These are phyloP conservation scores for Fistulifera solaris DNA, from an alignment of 108 stramenopile species.

Conservation along the genomic window DNA sequence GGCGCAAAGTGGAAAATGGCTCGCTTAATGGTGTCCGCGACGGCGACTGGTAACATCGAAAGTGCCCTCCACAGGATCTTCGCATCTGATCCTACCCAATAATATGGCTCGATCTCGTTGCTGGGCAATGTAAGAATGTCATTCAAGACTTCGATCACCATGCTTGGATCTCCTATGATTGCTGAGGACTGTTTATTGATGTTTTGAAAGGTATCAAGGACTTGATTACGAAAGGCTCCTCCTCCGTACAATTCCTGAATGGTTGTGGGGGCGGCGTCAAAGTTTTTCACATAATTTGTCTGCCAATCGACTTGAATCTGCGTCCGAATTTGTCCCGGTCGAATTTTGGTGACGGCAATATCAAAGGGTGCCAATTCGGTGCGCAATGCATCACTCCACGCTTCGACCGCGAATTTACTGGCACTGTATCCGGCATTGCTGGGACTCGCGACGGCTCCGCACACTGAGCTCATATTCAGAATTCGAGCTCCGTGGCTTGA, in stretches of 20 bases:
- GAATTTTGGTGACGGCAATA: conserved; percentile 15
- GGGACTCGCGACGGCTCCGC: not conserved
- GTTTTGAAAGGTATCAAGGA: not conserved
- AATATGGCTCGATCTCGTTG: not conserved
- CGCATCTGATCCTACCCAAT: conserved; percentile 13
- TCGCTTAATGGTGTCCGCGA: conserved; percentile 1
- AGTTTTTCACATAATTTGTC: conserved; percentile 4
- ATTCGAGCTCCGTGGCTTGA: conserved; percentile 1
- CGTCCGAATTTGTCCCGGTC: conserved; percentile 12
- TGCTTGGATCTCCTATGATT: not conserved
- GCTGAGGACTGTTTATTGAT: not conserved
- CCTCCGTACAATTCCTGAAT: conserved; percentile 11
- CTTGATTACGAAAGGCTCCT: not conserved
- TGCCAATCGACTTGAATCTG: conserved; percentile 10
- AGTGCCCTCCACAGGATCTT: conserved; percentile 11
- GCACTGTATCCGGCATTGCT: conserved; percentile 7
- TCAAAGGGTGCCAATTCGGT: conserved; percentile 13
- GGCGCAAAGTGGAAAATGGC: not conserved
- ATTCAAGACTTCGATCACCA: conserved; percentile 5
- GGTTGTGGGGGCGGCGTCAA: conserved; percentile 3
- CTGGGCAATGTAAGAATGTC: not conserved
- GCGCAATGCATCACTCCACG: conserved; percentile 15
- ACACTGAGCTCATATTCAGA: conserved; percentile 11
- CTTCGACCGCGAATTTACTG: conserved; percentile 15
- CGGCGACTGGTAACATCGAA: not conserved